A percentile compares a stretch with the other conserved stretches of the same genome.
These are phyloP conservation scores for Entomortierella chlamydospora DNA, from an alignment of 192 early-diverging fungal species.

Conservation along the genomic window DNA sequence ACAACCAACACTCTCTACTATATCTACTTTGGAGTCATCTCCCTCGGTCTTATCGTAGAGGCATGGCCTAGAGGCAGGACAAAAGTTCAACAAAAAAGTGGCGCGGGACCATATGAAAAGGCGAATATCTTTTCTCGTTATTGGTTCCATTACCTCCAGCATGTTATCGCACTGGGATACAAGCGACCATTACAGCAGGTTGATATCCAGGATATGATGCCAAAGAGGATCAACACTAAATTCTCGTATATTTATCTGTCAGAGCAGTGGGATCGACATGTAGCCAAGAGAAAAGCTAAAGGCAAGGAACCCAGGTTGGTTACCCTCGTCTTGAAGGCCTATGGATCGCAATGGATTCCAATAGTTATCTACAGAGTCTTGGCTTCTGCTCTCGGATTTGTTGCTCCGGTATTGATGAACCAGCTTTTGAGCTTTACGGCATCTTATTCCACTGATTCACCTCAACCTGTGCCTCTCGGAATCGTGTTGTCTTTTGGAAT, in stretches of 20 bases:
- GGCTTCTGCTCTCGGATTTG: constrained; percentile 11
- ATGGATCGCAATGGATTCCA: constrained; percentile 18
- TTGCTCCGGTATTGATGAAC: constrained; percentile 20
- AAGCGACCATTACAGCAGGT: constrained; percentile 13
- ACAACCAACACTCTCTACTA: constrained; percentile 2
- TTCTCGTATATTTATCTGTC: constrained; percentile 1
- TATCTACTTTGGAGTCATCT: constrained; percentile 1
- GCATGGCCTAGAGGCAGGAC: constrained; percentile 29
- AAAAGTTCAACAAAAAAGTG: constrained; percentile 12
- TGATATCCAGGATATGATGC: constrained; percentile 28
- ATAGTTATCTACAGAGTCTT: constrained; percentile 9
- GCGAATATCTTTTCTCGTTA: constrained; percentile 37
- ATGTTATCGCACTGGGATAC: constrained; percentile 23
- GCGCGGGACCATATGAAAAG: constrained; percentile 15
- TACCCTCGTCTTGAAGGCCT: background rate
- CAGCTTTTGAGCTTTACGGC: constrained; percentile 14
- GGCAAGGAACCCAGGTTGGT: constrained; percentile 19
- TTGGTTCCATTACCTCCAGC: constrained; percentile 26
- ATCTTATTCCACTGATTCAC: constrained; percentile 7
- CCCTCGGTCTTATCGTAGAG: constrained; percentile 11
- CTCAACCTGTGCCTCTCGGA: constrained; percentile 11
- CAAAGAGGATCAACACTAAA: constrained; percentile 2
- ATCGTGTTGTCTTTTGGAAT: constrained; percentile 29
- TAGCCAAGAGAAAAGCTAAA: constrained; percentile 7
- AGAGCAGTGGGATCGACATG: constrained; percentile 13